Conservation (phyloP, 495 filamentous ascomycete genomes). For the Xylaria scruposa region DNA sequence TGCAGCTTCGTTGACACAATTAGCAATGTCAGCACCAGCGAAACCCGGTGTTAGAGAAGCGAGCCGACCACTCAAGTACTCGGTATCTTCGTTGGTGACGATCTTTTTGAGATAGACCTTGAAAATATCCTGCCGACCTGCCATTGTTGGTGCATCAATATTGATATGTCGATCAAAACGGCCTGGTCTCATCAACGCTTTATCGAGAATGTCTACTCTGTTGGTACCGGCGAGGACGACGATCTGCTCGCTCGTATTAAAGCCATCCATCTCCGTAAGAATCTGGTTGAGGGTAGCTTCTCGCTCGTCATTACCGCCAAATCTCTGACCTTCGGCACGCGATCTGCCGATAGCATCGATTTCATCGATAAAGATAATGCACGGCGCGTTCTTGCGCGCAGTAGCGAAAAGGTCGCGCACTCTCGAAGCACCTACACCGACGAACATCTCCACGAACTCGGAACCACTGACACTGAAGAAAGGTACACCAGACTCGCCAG, state of each 20-base stretch:
- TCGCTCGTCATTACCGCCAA: slow-evolving; percentile 94
- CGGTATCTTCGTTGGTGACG: slow-evolving; percentile 85
- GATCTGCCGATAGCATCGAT: slow-evolving; percentile 97
- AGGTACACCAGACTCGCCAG: slow-evolving; percentile 94
- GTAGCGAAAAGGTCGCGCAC: slow-evolving; percentile 95
- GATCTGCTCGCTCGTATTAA: slow-evolving; percentile 96
- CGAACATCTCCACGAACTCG: slow-evolving; percentile 99
- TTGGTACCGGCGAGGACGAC: slow-evolving; percentile 99
- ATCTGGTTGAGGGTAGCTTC: slow-evolving; percentile 98
- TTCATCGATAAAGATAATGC: slow-evolving; percentile 99
- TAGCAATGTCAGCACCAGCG: slow-evolving; percentile 96
- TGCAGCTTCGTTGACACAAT: slow-evolving; percentile 97
- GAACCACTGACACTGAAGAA: slow-evolving; percentile 99
- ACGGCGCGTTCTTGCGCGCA: slow-evolving; percentile 93
- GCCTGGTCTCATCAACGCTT: slow-evolving; percentile 93
- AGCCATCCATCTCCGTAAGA: slow-evolving; percentile 98
- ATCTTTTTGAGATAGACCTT: slow-evolving; percentile 91
- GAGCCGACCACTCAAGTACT: slow-evolving; percentile 83
- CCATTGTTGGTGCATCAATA: slow-evolving; percentile 95
- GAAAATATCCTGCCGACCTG: slow-evolving; percentile 96
- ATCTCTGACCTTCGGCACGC: slow-evolving; percentile 70
- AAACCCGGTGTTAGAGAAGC: slow-evolving; percentile 94
- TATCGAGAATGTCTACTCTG: slow-evolving; percentile 90
- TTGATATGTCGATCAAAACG: slow-evolving; percentile 95
- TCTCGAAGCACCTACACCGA: slow-evolving; percentile 94